Conservation (phyloP, 2,329 filamentous ascomycete genomes). For the Ophiostoma ulmi region DNA sequence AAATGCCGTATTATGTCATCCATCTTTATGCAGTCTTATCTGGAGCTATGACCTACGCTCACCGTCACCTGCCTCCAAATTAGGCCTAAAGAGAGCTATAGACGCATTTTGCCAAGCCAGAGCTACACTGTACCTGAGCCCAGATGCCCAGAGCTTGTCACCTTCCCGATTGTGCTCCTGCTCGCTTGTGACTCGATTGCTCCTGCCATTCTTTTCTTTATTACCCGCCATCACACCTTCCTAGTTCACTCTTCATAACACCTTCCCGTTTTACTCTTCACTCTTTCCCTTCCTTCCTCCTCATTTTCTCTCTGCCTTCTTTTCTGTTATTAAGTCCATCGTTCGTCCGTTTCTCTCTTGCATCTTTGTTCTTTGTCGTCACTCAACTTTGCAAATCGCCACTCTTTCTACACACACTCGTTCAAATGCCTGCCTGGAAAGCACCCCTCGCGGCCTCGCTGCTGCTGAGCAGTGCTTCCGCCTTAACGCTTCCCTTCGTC, state of each 20-base stretch:
- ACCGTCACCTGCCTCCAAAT: neutral
- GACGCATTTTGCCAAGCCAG: neutral
- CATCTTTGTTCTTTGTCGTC: neutral
- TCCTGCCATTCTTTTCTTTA: neutral
- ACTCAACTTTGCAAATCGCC: neutral
- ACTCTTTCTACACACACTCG: neutral
- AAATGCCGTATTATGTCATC: neutral
- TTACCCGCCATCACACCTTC: neutral
- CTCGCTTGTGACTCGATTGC: neutral
- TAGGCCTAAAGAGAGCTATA: neutral
- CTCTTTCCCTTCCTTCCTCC: neutral
- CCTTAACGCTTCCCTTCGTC: conserved; percentile 20
- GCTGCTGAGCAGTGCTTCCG: conserved; percentile 23
- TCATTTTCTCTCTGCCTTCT: neutral
- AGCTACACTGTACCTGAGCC: neutral
- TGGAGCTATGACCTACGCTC: neutral
- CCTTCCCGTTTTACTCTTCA: neutral
- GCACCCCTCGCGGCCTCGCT: conserved; percentile 23
- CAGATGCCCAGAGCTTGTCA: neutral
- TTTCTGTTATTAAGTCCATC: neutral
- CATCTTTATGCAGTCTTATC: neutral
- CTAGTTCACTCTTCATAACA: neutral
- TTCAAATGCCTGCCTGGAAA: conserved; percentile 24
- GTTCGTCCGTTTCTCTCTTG: neutral
- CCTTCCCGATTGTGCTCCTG: conserved; percentile 4